Evolutionary conservation across 148 eudicot species (phyloP), one percentile per base, ranked within the genome.

Genomic region (Dysphania ambrosioides): DNA sequence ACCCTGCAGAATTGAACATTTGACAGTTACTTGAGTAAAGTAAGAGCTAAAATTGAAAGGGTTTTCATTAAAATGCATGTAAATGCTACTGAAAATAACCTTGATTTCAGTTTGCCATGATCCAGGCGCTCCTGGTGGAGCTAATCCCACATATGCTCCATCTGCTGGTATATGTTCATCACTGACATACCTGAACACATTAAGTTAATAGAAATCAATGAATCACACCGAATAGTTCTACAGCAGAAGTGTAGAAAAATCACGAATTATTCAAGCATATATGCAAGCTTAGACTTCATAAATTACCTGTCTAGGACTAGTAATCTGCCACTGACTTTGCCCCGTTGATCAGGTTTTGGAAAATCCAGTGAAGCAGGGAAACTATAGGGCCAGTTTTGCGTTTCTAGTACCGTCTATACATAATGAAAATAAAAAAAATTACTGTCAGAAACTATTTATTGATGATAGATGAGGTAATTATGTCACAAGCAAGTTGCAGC

Each of bases 71-170:
- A 42, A 11, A 65, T 35, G 68, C 32, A 13, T 11, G 47, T 24
- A 51, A 53, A 21, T n/a, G 53, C 21, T 61, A 24, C 55, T 61
- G 62, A 31, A 66, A 40, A 76, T 68, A 74, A 95, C 99, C 97
- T 95, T 95, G 90, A 92, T 84, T 84, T 95, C 97, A 74, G 84
- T 82, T 85, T 95, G 99, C 97, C 97, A 95, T 60, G 97, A 95
- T 70, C 97, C 97, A 24, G 82, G 83, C 12, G 84, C 88, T 80
- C 99, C 99, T n/a, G 92, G 97, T 63, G 84, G 76, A 59, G 97
- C 99, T 80, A 95, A 79, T 16, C 99, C 99, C 44, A 95, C 83
- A 71, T 83, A 92, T 42, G 97, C 97, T 68, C 84, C 84, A 26
- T 68, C 76, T 68, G 92, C 97, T 51, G 85, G 82, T 30, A 85